Evolutionary conservation across 805 yeast genomes (phyloP), one percentile per base, ranked within the genome.

Genomic region (Lipomyces kockii): DNA sequence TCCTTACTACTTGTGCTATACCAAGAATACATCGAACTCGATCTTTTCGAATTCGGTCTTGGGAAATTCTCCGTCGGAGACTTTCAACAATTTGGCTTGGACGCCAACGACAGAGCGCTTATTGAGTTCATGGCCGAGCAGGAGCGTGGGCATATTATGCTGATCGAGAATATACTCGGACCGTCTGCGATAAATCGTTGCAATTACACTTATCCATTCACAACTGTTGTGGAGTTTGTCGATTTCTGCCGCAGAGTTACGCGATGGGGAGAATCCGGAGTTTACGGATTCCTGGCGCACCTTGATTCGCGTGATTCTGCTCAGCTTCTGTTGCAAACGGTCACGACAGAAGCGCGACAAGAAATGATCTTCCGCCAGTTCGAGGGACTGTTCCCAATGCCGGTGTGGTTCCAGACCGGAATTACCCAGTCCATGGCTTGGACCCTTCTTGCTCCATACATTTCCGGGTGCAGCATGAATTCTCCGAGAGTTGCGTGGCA

Each of bases 91-190:
- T 59, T 43, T 14, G 66, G 66, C 37, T 39, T 64, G 4, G 46
- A 32, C 17, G 60, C 55, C 14, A 58, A 51, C 11, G 64, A 64
- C 60, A 57, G 59, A 27, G 54, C 53, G 34, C 52, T 64, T 27
- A 52, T 64, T 32, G 54, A 61, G 60, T 64, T 64, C 54, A 60
- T 64, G 67, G 67, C 67, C 22, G 60, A 64, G 32, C 67, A 64
- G 54, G 67, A 64, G 32, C 22, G 34, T 27, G 67, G 67, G 17
- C 67, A 64, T 34, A 27, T 51, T 25, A 43, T 27, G n/a, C 63
- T 64, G 35, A 29, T 64, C 46, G 8, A 52, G 32, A 64, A 60
- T 58, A 63, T 64, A 25, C 59, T 64, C 29, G 67, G 67, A 17
- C 64, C 64, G 7, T 37, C 56, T 12, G 67, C 64, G 25, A 35